Conservation (phyloP, 2,329 filamentous ascomycete genomes). For the Sporothrix humicola region DNA sequence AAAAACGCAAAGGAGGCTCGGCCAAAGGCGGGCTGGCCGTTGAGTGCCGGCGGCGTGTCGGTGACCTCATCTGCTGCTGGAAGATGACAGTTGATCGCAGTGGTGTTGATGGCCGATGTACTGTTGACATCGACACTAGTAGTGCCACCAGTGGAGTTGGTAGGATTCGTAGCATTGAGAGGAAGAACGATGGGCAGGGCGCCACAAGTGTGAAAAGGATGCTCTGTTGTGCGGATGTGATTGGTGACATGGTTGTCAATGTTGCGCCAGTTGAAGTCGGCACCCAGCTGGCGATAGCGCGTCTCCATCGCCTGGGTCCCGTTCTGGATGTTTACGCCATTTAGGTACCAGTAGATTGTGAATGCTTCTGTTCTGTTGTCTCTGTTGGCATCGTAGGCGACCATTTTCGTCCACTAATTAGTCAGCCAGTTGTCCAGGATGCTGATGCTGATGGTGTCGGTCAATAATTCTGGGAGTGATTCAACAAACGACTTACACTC, state of each 20-base stretch:
- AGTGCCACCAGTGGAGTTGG: not conserved
- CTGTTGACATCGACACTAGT: conserved; percentile 10
- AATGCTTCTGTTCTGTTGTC: conserved; percentile 15
- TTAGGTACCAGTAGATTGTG: conserved; percentile 33
- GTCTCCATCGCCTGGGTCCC: not conserved
- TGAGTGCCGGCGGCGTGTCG: conserved; percentile 10
- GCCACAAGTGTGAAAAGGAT: not conserved
- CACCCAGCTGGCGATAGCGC: not conserved
- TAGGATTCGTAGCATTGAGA: not conserved
- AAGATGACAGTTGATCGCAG: conserved; percentile 7
- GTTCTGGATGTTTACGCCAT: conserved; percentile 26
- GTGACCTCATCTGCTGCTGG: not conserved
- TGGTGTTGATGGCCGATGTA: not conserved
- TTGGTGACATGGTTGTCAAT: conserved; percentile 10
- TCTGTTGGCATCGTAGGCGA: not conserved
- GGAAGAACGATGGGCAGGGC: not conserved
- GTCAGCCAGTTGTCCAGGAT: not conserved
- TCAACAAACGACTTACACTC: not conserved
- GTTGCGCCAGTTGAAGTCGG: conserved; percentile 29
- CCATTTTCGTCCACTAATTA: conserved; percentile 28
- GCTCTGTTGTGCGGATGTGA: conserved; percentile 7
- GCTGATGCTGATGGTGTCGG: too few species aligned
- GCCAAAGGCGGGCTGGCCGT: conserved; percentile 30
- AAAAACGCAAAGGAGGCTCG: conserved; percentile 29
- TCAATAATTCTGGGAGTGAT: too few species aligned